Base-by-base conservation (phyloP, 2,329 filamentous ascomycete species). In the Alternaria sp. region DNA sequence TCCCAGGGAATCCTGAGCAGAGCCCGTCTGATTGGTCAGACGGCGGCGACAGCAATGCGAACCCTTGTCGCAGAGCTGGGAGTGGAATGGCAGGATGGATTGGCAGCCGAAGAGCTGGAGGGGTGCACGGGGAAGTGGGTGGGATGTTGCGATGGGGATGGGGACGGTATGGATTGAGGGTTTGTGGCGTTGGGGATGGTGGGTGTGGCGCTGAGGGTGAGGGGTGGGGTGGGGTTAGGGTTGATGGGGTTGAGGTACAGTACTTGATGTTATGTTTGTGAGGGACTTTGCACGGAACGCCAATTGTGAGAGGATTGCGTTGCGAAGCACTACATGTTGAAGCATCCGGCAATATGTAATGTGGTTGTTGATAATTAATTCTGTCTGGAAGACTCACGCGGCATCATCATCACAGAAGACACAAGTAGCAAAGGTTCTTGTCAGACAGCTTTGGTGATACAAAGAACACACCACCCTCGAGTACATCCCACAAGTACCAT, bases 1-100 rank as follows among this genome's bases (percentile, higher is more conserved):
- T 70, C 51, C 71, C 71, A 74, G 72, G 73, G 64, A 71, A 73
- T 66, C 63, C 57, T 65, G 30, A 47, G n/a, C 23, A 54, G 55
- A 15, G 9, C 64, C 20, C 37, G 6, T 51, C 49, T 74, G 55
- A 78, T 78, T 78, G 71, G 74, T 9, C 51, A n/a, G 28, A 28
- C 6, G n/a, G 45, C 23, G 53, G 21, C 37, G 37, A 50, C 55
- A 59, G 59, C 53, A 49, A 46, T 61, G 58, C 54, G 37, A 43
- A 46, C 58, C 61, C 61, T 46, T 60, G 61, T 44, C 14, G 37
- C 20, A 15, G 7, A 14, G 15, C n/a, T 41, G 49, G 5, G 30
- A 41, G 44, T 33, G 33, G 26, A 63, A 55, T 53, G 30, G 58
- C 41, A 61, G 50, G 50, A 30, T 61, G 30, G 61, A 30, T 43